These are phyloP conservation scores for Salix arbutifolia DNA, from an alignment of 345 rosid genomes.

Conservation along the genomic window DNA sequence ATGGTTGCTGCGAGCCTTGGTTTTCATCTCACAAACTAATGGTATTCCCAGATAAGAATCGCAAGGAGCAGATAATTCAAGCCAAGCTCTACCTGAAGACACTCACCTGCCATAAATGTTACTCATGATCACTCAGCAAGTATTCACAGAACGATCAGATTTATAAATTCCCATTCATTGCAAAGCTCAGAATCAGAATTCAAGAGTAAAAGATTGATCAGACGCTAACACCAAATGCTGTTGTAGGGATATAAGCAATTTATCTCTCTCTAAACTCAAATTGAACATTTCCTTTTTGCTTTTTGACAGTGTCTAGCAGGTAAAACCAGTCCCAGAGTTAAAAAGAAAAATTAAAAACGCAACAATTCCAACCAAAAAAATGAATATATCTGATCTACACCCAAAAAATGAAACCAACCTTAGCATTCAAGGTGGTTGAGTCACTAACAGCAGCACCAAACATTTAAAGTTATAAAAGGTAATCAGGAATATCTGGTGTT, in stretches of 20 bases:
- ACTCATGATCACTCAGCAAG: not conserved
- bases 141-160: not conserved
- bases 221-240: not conserved
- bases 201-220: not conserved
- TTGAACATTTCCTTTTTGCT: not conserved
- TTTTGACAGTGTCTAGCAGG: slow-evolving; percentile 1
- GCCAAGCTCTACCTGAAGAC: too few species aligned
- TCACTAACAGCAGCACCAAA: not conserved
- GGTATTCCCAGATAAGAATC: too few species aligned
- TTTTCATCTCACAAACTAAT: too few species aligned
- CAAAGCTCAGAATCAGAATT: not conserved
- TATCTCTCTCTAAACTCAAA: not conserved
- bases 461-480: slow-evolving; percentile 49
- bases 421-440: not conserved
- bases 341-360: not conserved
- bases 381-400: not conserved
- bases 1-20: too few species aligned
- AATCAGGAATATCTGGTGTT: slow-evolving; percentile 59
- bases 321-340: not conserved
- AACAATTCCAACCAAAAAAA: not conserved
- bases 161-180: not conserved
- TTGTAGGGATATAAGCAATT: not conserved
- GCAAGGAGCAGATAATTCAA: too few species aligned
- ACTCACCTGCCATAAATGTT: not conserved
- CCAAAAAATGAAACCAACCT: not conserved